Conservation (phyloP, 2,329 filamentous ascomycete species). For the Fusarium sp. region DNA sequence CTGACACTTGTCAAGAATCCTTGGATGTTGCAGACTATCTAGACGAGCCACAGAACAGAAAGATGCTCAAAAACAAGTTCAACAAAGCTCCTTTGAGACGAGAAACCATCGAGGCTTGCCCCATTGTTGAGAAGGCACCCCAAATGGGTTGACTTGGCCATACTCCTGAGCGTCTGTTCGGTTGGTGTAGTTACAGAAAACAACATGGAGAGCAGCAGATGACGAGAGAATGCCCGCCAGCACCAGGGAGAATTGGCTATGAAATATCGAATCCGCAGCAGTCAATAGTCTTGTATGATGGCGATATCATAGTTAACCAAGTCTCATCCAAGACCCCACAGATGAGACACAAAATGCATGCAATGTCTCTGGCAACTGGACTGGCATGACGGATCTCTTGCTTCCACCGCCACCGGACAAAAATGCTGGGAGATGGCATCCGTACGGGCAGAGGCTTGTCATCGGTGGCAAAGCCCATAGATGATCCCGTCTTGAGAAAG, state of each 20-base stretch:
- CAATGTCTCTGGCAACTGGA: constrained; percentile 20
- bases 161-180: neutral
- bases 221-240: constrained; percentile 1
- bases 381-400: constrained; percentile 33
- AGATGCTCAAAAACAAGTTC: neutral
- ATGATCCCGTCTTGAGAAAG: constrained; percentile 13
- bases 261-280: constrained; percentile 31
- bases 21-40: constrained; percentile 23
- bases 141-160: neutral
- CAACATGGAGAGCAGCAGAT: neutral
- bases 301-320: constrained; percentile 3
- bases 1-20: constrained; percentile 16
- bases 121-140: neutral
- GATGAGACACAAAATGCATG: constrained; percentile 25
- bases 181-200: neutral
- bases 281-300: constrained; percentile 22
- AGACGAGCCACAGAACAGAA: neutral
- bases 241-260: constrained; percentile 25
- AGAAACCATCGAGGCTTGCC: neutral
- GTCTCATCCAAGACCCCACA: constrained; percentile 24
- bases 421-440: constrained; percentile 24
- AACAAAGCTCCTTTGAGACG: neutral
- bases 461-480: constrained; percentile 32
- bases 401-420: constrained; percentile 21
- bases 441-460: neutral